phyloP scores from a whole-genome alignment of 176 grass and related monocot genomes.

The Canna indica region DNA sequence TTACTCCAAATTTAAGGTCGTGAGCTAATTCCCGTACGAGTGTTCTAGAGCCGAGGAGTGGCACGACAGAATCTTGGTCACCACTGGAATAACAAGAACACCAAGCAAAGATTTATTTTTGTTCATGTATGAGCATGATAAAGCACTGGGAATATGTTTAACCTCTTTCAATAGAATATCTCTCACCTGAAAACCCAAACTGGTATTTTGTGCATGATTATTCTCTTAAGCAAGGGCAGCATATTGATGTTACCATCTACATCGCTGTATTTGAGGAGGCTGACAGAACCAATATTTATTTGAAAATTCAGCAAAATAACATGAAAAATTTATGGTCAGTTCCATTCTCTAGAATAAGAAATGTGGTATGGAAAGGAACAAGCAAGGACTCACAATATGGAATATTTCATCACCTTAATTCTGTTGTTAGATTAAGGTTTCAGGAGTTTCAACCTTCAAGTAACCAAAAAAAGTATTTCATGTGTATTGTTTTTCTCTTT shows the following conservation, averaged over 20 bases:
- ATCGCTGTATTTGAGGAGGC: slow-evolving; percentile 75
- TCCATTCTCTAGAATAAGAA: background rate
- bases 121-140: background rate
- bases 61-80: slow-evolving; percentile 97
- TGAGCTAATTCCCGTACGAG: slow-evolving; percentile 86
- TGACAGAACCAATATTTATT: slow-evolving; percentile 22
- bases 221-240: slow-evolving; percentile 70
- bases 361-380: too few relatives aligned
- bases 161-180: background rate
- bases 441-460: too few relatives aligned
- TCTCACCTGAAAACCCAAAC: slow-evolving; percentile 87
- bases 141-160: background rate
- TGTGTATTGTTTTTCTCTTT: too few relatives aligned
- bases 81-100: slow-evolving; percentile 36
- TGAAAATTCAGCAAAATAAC: background rate
- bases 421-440: background rate
- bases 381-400: too few relatives aligned
- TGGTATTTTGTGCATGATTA: slow-evolving; percentile 74
- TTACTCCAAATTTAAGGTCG: slow-evolving; percentile 51
- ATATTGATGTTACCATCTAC: slow-evolving; percentile 76
- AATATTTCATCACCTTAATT: background rate
- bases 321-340: background rate
- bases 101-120: background rate
- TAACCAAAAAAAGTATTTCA: too few relatives aligned
- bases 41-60: slow-evolving; percentile 72